Evolutionary conservation across 129 eudicot genomes (phyloP).

Genomic region (Solidago caesia): DNA sequence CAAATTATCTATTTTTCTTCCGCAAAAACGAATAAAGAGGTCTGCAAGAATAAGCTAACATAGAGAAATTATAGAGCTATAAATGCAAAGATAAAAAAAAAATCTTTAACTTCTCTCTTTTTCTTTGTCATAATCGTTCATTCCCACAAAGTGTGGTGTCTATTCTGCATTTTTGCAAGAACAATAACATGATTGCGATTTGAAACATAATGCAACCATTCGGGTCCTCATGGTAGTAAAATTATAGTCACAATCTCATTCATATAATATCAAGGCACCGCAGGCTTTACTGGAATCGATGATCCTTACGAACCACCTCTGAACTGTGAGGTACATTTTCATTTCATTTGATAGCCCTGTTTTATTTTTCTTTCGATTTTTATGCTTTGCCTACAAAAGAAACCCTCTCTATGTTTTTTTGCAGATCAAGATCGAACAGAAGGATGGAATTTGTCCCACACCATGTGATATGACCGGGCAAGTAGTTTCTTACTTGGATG

Average conservation of each 20-base stretch:
- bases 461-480: conserved; percentile 84
- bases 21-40: neutral
- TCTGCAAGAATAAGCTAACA: neutral
- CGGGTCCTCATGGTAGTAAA: neutral
- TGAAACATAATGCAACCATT: too few species aligned
- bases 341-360: neutral
- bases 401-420: neutral
- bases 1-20: neutral
- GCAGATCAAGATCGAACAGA: conserved; percentile 70
- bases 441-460: conserved; percentile 70
- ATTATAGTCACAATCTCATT: conserved; percentile 4
- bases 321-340: conserved; percentile 71
- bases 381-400: neutral
- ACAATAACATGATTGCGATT: neutral
- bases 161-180: neutral
- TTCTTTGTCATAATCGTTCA: too few species aligned
- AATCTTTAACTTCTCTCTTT: too few species aligned
- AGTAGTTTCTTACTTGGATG: conserved; percentile 75
- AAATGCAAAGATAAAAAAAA: too few species aligned
- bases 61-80: neutral
- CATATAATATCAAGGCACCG: conserved; percentile 22
- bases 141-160: too few species aligned
- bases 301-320: conserved; percentile 95
- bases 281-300: conserved; percentile 98
- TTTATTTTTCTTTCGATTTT: neutral